Base-by-base conservation (phyloP, 495 filamentous ascomycete genomes). In the Podospora comata region DNA sequence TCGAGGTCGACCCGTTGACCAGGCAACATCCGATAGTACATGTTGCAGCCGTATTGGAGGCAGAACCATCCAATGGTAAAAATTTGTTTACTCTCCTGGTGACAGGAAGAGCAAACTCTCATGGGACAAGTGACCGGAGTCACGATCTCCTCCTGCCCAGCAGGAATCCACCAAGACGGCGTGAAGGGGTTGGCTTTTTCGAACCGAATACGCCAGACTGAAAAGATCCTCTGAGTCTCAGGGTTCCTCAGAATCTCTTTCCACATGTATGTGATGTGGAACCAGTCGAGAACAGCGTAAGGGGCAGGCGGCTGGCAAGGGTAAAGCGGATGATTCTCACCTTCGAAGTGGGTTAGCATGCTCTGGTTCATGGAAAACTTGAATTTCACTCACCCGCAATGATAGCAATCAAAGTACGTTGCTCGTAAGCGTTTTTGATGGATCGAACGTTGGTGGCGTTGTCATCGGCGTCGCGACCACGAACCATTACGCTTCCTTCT, bases 261-360 rank as follows among this genome's bases (percentile, higher is more conserved):
- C 93, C 93, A 97, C 1, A 93, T 78, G 44, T 90, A 78, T 0
- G 89, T 91, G 19, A 92, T 78, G 32, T 88, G 86, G 73, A 94
- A 96, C 72, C 82, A 89, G n/a, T 78, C 91, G 59, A 94, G 83
- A 0, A 95, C 87, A 62, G 86, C 87, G 70, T 90, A 96, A 0
- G 83, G 80, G 72, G 92, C 83, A 0, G 87, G 86, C 4, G 91
- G 76, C 20, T 81, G 77, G 7, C 83, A 81, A 0, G 82, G 81
- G n/a, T 85, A 81, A 2, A 83, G 72, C 0, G 71, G 76, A 68
- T 91, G 87, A 4, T 77, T 73, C 39, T 83, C 72, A 0, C 88
- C 90, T 86, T 69, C 27, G 60, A 74, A 2, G 53, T 26, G 1
- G 32, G 60, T 68, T 74, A 67, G 57, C 34, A 69, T 60, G 64